Percentiles rank a stretch among this genome's conserved stretches.
Conservation (phyloP, 495 filamentous ascomycete genomes). For the Penicillium samsonianum region DNA sequence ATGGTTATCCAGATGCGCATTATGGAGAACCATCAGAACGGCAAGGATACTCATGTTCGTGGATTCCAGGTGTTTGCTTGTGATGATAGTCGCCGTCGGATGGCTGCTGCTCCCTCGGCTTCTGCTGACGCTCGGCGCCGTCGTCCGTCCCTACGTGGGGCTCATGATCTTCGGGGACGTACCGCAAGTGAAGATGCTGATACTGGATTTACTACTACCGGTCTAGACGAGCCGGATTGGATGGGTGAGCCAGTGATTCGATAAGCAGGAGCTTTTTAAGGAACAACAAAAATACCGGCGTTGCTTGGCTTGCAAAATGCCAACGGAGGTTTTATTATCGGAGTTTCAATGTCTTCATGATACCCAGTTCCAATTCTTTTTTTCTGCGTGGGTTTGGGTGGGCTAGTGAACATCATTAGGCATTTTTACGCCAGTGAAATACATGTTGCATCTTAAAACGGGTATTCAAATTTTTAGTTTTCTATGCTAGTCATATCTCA, state of each 20-base stretch:
- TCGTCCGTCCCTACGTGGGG: constrained; percentile 33
- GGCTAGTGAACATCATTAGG: constrained; percentile 1
- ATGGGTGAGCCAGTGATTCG: constrained; percentile 61
- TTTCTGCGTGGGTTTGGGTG: constrained; percentile 11
- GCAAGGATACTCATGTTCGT: constrained; percentile 95
- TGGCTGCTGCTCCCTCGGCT: constrained; percentile 40
- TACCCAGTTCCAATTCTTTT: constrained; percentile 29
- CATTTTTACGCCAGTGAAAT: background rate
- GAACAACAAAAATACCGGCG: constrained; percentile 1
- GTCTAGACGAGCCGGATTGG: constrained; percentile 57
- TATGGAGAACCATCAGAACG: constrained; percentile 97
- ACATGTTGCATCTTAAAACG: constrained; percentile 20
- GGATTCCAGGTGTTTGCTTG: constrained; percentile 87
- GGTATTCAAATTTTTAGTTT: constrained; percentile 32
- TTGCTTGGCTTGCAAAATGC: constrained; percentile 9
- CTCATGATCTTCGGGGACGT: constrained; percentile 25
- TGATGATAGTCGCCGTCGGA: constrained; percentile 53
- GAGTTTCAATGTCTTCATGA: constrained; percentile 33
- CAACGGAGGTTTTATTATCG: constrained; percentile 13
- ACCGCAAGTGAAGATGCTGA: constrained; percentile 28
- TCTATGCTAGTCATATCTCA: constrained; percentile 29
- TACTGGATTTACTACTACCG: constrained; percentile 26
- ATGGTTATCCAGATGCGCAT: constrained; percentile 86
- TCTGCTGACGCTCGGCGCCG: constrained; percentile 38
- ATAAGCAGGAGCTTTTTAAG: constrained; percentile 19